Evolutionary conservation across 768 basidiomycete genomes (phyloP).

Genomic region (Termitomyces sp.): DNA sequence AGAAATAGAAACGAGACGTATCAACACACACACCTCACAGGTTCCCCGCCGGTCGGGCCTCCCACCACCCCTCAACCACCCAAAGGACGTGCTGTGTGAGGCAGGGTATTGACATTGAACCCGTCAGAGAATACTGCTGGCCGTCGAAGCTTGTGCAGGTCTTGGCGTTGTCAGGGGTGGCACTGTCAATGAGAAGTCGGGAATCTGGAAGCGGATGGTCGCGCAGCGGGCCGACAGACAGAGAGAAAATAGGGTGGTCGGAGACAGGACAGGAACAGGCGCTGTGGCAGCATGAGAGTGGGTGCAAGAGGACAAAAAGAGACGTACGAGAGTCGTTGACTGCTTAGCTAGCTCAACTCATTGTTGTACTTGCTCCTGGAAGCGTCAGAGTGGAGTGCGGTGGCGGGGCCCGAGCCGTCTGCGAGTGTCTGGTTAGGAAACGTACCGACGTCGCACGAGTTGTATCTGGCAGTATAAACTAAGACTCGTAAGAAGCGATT

Average conservation of each 20-base stretch:
- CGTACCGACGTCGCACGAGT: constrained; percentile 73
- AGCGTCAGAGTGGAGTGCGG: constrained; percentile 49
- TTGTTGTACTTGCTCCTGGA: constrained; percentile 48
- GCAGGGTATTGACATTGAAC: too few species aligned
- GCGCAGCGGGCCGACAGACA: constrained; percentile 55
- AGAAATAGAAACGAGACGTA: too few species aligned
- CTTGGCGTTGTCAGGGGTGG: too few species aligned
- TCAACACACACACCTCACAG: too few species aligned
- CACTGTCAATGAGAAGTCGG: too few species aligned
- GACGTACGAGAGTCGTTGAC: constrained; percentile 69
- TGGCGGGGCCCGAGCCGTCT: constrained; percentile 50
- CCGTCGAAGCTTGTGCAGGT: too few species aligned
- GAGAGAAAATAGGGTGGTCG: constrained; percentile 71
- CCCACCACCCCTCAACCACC: too few species aligned
- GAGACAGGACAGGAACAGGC: constrained; percentile 72
- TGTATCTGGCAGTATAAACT: constrained; percentile 34
- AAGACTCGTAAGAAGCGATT: rapidly evolving
- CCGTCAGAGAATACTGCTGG: too few species aligned
- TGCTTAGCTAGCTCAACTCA: constrained; percentile 68
- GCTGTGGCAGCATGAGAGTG: constrained; percentile 23
- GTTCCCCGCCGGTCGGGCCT: too few species aligned
- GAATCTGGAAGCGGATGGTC: too few species aligned
- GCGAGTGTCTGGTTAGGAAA: constrained; percentile 62
- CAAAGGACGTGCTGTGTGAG: too few species aligned
- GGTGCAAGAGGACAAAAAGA: not conserved